These are phyloP conservation scores for Gigaspora rosea DNA, from an alignment of 192 early-diverging fungal species.

Conservation along the genomic window DNA sequence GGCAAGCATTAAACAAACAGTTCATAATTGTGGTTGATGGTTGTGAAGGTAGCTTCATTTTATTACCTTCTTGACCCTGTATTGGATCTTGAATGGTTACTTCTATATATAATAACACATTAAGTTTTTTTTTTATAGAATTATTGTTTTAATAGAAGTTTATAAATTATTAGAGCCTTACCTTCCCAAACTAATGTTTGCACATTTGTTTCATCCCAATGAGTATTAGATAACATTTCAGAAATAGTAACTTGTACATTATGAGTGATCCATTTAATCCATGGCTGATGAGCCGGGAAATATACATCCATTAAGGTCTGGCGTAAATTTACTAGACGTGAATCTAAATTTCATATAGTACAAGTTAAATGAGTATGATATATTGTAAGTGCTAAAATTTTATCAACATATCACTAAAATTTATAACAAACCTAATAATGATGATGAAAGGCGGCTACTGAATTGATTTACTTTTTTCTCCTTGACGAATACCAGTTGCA, in stretches of 20 bases:
- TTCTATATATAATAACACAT: neutral
- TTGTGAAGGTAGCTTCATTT: conserved; percentile 45
- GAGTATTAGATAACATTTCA: conserved; percentile 30
- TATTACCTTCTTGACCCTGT: conserved; percentile 10
- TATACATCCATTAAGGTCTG: conserved; percentile 41
- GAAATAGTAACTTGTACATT: conserved; percentile 34
- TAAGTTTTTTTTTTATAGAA: neutral
- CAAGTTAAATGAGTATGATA: neutral
- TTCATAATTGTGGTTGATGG: conserved; percentile 44
- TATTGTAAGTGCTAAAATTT: neutral
- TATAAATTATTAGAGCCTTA: conserved; percentile 22
- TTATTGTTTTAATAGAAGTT: neutral
- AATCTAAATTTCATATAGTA: conserved; percentile 31
- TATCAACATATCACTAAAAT: neutral
- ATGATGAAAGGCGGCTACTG: neutral
- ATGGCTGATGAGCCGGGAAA: conserved; percentile 43
- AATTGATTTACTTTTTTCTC: neutral
- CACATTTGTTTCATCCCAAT: conserved; percentile 40
- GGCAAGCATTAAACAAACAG: conserved; percentile 45
- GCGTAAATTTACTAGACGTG: conserved; percentile 37
- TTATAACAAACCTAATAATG: neutral
- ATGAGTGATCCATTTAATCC: conserved; percentile 41
- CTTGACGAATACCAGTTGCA: neutral
- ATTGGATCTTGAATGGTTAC: conserved; percentile 8
- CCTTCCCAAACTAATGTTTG: conserved; percentile 53